Evolutionary conservation across 169 alveolate species (phyloP).

Genomic region (Plasmodium ovale): DNA sequence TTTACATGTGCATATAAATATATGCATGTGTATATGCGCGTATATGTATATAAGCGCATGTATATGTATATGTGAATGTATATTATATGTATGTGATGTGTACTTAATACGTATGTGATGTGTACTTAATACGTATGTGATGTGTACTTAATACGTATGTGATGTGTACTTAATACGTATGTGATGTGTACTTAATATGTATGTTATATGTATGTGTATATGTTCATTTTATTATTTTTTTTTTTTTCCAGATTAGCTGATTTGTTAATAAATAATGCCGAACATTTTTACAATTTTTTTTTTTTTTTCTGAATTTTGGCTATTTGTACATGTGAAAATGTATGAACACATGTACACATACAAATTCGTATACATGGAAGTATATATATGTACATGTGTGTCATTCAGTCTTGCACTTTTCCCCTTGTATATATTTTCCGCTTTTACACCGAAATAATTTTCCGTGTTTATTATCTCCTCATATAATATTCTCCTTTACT

Average conservation of each 20-base stretch:
- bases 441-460: not conserved
- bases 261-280: conserved; percentile 38
- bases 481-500: too few relatives aligned
- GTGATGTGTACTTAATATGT: too few relatives aligned
- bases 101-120: too few relatives aligned
- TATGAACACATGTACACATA: not conserved
- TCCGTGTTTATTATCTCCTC: too few relatives aligned
- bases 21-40: too few relatives aligned
- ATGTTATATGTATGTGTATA: too few relatives aligned
- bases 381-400: not conserved
- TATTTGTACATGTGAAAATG: not conserved
- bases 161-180: too few relatives aligned
- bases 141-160: too few relatives aligned
- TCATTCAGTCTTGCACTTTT: not conserved
- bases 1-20: not conserved
- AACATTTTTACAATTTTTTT: too few relatives aligned
- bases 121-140: too few relatives aligned
- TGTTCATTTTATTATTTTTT: conserved; percentile 10
- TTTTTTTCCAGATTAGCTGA: conserved; percentile 8
- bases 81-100: not conserved
- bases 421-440: not conserved
- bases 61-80: conserved; percentile 5
- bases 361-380: conserved; percentile 2
- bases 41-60: not conserved
- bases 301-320: conserved; percentile 8